Base-by-base conservation (phyloP, 1,284 basidiomycete genomes). In the Neonothopanus nambi region DNA sequence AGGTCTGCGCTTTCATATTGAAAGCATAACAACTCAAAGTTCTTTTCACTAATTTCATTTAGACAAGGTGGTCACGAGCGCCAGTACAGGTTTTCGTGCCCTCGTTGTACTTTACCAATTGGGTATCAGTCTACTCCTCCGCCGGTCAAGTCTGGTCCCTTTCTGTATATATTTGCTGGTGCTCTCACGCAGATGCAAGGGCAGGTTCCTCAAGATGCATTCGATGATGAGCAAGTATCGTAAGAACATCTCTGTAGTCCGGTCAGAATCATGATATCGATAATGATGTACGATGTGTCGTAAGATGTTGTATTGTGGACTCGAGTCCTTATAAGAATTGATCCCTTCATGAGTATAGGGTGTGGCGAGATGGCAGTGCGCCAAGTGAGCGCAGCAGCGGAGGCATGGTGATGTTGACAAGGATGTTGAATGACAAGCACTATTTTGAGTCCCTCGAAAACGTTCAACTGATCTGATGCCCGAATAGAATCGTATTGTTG, bases 181-280 rank as follows among this genome's bases (percentile, higher is more conserved):
- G 85, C 89, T 20, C 75, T 92, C 50, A 89, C 87, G 24, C 85
- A 87, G 63, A 73, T 84, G 58, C 89, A 92, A 71, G 89, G 89
- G 20, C 86, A 91, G 66, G 71, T 90, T 23, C 89, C 89, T 5
- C 67, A 77, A 43, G 87, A 89, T 59, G 90, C 90, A 7, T 89
- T 92, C 63, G 81, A 85, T 11, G 52, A 48, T 8, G 39, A 48
- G 23, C 13, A 48, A 8, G 17, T 12, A 36, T 13, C 13, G n/a
- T 4, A 26, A 38, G n/a, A 40, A 6, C 18, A 28, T 20, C n/a
- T n/a, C n/a, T n/a, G n/a, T n/a, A n/a, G n/a, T n/a, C n/a, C n/a
- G 12, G 26, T 35, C 8, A 21, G 17, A 15, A 48, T 11, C 33
- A 37, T 24, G 18, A 38, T 33, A 9, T 33, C 8, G 30, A 28